A percentile compares a stretch with the other conserved stretches of the same genome.
Evolutionary conservation across 208 protist genomes (phyloP).

Genomic region (Acanthamoeba sp.): DNA sequence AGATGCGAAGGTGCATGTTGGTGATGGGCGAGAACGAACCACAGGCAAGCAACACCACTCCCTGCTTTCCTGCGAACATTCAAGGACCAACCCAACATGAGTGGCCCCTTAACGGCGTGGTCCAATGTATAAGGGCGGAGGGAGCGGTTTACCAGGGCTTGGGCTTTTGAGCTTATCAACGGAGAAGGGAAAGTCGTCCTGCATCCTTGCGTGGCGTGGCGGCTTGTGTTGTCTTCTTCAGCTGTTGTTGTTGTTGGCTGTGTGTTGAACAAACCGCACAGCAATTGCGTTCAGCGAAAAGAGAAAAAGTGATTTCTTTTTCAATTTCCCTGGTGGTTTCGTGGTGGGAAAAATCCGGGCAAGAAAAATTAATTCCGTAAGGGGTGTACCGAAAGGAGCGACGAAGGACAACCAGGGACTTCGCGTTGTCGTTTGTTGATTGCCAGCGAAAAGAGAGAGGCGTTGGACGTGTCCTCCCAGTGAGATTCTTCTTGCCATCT

Average conservation of each 20-base stretch:
- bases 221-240: too few relatives aligned
- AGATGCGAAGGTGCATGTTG: constrained; percentile 71
- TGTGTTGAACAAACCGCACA: not conserved
- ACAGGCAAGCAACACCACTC: constrained; percentile 64
- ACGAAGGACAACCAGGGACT: not conserved
- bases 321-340: not conserved
- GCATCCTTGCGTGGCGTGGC: not conserved
- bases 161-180: not conserved
- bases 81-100: too few relatives aligned
- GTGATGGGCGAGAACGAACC: constrained; percentile 74
- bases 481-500: too few relatives aligned
- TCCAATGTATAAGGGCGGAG: not conserved
- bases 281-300: not conserved
- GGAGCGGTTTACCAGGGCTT: not conserved
- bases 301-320: not conserved
- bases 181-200: not conserved
- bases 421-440: not conserved
- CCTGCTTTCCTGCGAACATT: constrained; percentile 5
- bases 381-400: not conserved
- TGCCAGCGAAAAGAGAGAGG: not conserved
- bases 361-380: not conserved
- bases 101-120: too few relatives aligned
- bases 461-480: not conserved
- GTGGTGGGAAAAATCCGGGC: not conserved
- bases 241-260: not conserved